These are phyloP conservation scores for Chimonanthus salicifolius DNA, from an alignment of 164 flowering plant species.

Conservation along the genomic window DNA sequence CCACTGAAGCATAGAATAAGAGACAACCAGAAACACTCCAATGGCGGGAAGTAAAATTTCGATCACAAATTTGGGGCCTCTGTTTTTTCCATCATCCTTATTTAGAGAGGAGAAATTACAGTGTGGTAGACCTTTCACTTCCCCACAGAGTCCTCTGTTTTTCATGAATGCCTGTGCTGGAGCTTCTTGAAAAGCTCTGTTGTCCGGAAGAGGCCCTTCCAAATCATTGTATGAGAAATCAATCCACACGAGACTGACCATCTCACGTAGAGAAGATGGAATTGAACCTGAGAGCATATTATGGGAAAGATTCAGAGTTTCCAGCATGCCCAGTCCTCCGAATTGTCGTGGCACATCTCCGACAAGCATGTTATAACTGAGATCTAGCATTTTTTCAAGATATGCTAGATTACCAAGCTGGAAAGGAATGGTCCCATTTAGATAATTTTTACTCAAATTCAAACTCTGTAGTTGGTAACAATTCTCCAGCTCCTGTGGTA, in stretches of 20 bases:
- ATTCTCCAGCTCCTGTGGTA: neutral
- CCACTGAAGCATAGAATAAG: neutral
- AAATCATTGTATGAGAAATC: neutral
- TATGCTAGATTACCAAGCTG: slow-evolving; percentile 32
- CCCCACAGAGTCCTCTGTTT: slow-evolving; percentile 1
- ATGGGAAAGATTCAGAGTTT: too few species aligned
- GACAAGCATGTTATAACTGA: slow-evolving; percentile 46
- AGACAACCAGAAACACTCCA: neutral
- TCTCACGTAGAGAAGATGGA: too few species aligned
- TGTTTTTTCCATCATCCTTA: neutral
- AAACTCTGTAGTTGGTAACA: neutral
- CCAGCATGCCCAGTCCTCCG: too few species aligned
- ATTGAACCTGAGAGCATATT: too few species aligned
- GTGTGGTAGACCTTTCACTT: slow-evolving; percentile 4
- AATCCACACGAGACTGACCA: too few species aligned
- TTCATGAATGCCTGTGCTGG: neutral
- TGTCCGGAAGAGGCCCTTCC: slow-evolving; percentile 7
- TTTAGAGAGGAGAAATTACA: neutral
- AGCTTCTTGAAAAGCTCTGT: neutral
- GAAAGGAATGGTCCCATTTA: slow-evolving; percentile 40
- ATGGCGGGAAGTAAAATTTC: neutral
- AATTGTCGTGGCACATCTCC: slow-evolving; percentile 15
- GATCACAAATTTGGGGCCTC: neutral
- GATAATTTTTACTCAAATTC: slow-evolving; percentile 4
- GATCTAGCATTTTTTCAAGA: slow-evolving; percentile 39